Evolutionary conservation across 2,329 filamentous ascomycete genomes (phyloP), one percentile per base, ranked within the genome.

Genomic region (Cladosporium sphaerospermum): DNA sequence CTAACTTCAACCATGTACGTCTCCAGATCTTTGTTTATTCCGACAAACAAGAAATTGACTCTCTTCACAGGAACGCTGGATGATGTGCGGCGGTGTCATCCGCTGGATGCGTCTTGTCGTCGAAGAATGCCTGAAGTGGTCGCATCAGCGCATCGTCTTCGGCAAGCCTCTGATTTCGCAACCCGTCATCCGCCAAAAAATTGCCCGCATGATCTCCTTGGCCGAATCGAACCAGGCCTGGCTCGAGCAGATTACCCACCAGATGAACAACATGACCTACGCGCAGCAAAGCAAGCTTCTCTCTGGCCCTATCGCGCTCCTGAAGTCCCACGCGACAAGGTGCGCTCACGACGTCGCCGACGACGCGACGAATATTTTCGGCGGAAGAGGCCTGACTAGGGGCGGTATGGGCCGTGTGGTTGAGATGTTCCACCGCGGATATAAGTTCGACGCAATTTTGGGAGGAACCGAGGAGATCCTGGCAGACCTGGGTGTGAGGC

Each of bases 111-210:
- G 88, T 57, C 78, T 79, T 1, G 80, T 92, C 11, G 83, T 89
- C 10, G 88, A 95, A 69, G 89, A 95, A 67, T 92, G 84, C 63
- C 74, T 95, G 58, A 93, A 93, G 69, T 96, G 90, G 89, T 78
- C 84, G 32, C 89, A 93, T 73, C 90, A 95, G 72, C 84, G 89
- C 46, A 77, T 90, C 23, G 88, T 95, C 59, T 93, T 93, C 67
- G 82, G 82, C 66, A 92, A 92, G 76, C 84, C 84, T 28, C 78
- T 95, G 39, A 85, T 92, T 59, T 84, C 89, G 64, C 88, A 95
- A 65, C 87, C 89, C 19, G 87, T 89, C 42, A 91, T 95, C 63
- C 80, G 74, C 28, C 84, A 88, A 64, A 95, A 95, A 83, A 81
- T 95, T 54, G 89, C 89, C 56, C 88, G 88, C 67, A 93, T 95